Evolutionary conservation across 2,329 filamentous ascomycete species (phyloP).

Genomic region (Shiraia sp.): DNA sequence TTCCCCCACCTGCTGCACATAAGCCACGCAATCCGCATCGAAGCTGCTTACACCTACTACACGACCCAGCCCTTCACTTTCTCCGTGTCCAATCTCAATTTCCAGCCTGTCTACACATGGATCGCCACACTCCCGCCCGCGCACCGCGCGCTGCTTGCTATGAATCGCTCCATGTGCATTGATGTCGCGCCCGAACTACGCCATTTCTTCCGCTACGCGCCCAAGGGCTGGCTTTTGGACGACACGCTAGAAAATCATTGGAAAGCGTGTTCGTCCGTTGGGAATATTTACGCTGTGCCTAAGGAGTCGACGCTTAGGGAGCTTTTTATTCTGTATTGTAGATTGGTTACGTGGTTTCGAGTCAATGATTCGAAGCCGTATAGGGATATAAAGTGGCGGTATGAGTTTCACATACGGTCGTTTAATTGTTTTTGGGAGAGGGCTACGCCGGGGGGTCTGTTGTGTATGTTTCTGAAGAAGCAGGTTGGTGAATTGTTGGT

Average conservation of each 20-base stretch:
- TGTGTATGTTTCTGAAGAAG: slow-evolving; percentile 5
- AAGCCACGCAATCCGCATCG: slow-evolving; percentile 31
- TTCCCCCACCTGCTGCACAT: slow-evolving; percentile 21
- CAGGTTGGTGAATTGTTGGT: slow-evolving; percentile 6
- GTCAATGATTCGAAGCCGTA: slow-evolving; percentile 1
- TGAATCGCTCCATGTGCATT: slow-evolving; percentile 20
- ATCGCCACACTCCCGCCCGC: slow-evolving; percentile 12
- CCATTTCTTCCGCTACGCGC: slow-evolving; percentile 16
- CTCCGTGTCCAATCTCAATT: slow-evolving; percentile 20
- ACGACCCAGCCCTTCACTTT: slow-evolving; percentile 18
- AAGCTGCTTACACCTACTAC: slow-evolving; percentile 34
- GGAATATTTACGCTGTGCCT: slow-evolving; percentile 24
- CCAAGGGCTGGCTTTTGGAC: slow-evolving; percentile 17
- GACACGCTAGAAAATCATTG: slow-evolving; percentile 18
- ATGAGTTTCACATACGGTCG: slow-evolving; percentile 9
- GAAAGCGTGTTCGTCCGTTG: slow-evolving; percentile 25
- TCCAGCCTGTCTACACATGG: slow-evolving; percentile 16
- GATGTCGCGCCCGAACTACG: slow-evolving; percentile 7
- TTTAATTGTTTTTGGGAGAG: neutral
- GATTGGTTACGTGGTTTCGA: slow-evolving; percentile 21
- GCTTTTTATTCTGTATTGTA: slow-evolving; percentile 23
- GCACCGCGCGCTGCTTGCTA: slow-evolving; percentile 19
- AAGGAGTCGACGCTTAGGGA: slow-evolving; percentile 1
- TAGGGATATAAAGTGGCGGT: slow-evolving; percentile 4
- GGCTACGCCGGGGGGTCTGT: neutral